Conservation (phyloP, 2,329 filamentous ascomycete species). For the Aspergillus fischeri region DNA sequence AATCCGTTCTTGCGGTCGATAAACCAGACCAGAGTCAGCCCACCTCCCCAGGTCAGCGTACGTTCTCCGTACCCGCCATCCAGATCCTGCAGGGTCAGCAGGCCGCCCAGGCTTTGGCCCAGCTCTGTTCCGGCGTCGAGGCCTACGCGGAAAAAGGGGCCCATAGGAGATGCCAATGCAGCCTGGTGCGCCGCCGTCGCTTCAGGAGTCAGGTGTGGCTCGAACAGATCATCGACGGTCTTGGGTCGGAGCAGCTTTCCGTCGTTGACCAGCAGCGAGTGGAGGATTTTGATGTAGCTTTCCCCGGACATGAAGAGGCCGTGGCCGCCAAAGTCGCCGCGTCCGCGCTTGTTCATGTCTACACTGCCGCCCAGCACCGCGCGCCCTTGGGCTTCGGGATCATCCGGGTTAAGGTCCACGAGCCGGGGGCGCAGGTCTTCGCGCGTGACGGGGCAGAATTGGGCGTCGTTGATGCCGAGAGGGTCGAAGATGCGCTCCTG, state of each 20-base stretch:
- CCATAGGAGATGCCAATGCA: constrained; percentile 28
- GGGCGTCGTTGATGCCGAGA: constrained; percentile 39
- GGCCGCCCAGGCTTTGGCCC: constrained; percentile 42
- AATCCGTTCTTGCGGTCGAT: constrained; percentile 47
- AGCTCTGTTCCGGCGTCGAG: constrained; percentile 27
- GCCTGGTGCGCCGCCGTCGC: constrained; percentile 23
- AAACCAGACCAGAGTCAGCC: constrained; percentile 47
- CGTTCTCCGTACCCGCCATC: constrained; percentile 43
- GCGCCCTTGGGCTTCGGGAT: constrained; percentile 32
- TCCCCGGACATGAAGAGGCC: constrained; percentile 35
- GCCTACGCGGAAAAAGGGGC: constrained; percentile 37
- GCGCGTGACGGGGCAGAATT: constrained; percentile 39
- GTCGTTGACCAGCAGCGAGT: constrained; percentile 27
- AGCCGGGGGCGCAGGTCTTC: constrained; percentile 33
- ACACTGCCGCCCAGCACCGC: constrained; percentile 34
- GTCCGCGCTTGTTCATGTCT: constrained; percentile 28
- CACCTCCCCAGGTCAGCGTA: constrained; percentile 47
- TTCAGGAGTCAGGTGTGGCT: constrained; percentile 24
- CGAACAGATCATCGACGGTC: constrained; percentile 27
- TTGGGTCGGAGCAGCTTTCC: constrained; percentile 23
- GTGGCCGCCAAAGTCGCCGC: constrained; percentile 43
- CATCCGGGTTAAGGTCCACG: constrained; percentile 38
- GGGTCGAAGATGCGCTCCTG: constrained; percentile 44
- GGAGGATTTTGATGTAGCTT: constrained; percentile 30
- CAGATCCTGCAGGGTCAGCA: constrained; percentile 39